Conservation (phyloP, 257 asterid species). For the Mentha longifolia region DNA sequence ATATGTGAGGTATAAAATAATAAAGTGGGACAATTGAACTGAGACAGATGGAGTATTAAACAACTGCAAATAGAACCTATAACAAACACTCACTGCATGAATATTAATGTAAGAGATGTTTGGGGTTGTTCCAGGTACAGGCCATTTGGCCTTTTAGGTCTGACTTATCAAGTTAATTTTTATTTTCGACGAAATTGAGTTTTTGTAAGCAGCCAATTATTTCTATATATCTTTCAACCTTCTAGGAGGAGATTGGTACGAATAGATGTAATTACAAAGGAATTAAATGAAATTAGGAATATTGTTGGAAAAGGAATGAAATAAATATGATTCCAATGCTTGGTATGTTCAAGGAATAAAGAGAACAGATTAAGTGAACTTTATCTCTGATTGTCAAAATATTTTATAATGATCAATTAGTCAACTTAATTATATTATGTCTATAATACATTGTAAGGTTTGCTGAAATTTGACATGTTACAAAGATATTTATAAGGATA, state of each 20-base stretch:
- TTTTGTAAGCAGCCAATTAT: slow-evolving; percentile 1
- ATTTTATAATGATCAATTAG: background rate
- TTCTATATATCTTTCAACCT: background rate
- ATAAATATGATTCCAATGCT: background rate
- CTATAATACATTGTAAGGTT: background rate
- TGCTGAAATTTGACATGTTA: background rate
- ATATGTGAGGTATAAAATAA: no score
- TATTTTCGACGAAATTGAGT: background rate
- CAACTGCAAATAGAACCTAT: background rate
- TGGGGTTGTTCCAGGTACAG: slow-evolving; percentile 10
- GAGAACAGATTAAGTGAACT: background rate
- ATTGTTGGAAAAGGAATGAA: background rate
- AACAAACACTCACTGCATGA: background rate
- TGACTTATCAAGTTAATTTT: background rate
- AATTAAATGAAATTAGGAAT: background rate
- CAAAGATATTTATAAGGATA: background rate
- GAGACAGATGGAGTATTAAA: background rate
- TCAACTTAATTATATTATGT: background rate
- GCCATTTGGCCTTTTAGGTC: background rate
- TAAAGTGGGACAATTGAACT: no score
- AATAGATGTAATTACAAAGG: background rate
- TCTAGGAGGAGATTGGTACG: background rate
- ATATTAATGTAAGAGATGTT: background rate
- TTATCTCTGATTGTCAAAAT: background rate
- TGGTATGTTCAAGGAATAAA: background rate